Evolutionary conservation across 495 filamentous ascomycete genomes (phyloP).

Genomic region (Podospora didyma): DNA sequence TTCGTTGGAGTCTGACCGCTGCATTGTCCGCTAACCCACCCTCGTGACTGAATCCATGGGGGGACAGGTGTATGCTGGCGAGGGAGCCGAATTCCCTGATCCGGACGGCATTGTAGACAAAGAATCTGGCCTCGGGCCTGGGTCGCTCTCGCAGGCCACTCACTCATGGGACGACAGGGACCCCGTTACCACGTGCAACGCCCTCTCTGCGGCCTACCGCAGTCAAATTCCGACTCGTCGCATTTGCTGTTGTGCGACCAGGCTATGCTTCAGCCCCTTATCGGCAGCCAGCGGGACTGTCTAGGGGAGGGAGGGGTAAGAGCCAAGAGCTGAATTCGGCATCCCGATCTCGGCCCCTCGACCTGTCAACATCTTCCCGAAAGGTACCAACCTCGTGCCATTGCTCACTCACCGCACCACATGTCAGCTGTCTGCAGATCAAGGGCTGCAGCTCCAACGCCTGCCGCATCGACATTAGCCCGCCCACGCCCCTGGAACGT

Average conservation of each 20-base stretch:
- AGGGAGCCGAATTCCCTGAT: background rate
- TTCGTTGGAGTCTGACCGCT: conserved; percentile 19
- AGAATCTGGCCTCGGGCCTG: too few species aligned
- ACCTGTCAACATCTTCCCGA: background rate
- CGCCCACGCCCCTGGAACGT: background rate
- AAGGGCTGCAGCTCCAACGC: background rate
- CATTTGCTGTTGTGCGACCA: conserved; percentile 23
- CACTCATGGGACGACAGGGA: background rate
- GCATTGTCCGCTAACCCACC: conserved; percentile 15
- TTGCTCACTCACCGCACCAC: background rate
- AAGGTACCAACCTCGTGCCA: background rate
- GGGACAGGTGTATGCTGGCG: background rate
- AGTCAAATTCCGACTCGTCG: conserved; percentile 14
- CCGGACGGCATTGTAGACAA: background rate
- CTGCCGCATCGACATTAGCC: background rate
- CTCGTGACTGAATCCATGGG: conserved; percentile 10
- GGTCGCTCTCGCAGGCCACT: background rate
- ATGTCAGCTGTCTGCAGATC: background rate
- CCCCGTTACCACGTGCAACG: conserved; percentile 28
- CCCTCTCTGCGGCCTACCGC: conserved; percentile 21
- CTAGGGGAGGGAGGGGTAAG: conserved; percentile 20
- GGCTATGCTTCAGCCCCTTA: conserved; percentile 3
- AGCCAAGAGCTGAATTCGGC: conserved; percentile 17
- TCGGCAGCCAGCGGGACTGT: conserved; percentile 11
- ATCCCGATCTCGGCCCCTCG: conserved; percentile 29